Percentiles rank a stretch among this genome's conserved stretches.
Evolutionary conservation across 306 rosid genomes (phyloP).

Genomic region (Benincasa hispida): DNA sequence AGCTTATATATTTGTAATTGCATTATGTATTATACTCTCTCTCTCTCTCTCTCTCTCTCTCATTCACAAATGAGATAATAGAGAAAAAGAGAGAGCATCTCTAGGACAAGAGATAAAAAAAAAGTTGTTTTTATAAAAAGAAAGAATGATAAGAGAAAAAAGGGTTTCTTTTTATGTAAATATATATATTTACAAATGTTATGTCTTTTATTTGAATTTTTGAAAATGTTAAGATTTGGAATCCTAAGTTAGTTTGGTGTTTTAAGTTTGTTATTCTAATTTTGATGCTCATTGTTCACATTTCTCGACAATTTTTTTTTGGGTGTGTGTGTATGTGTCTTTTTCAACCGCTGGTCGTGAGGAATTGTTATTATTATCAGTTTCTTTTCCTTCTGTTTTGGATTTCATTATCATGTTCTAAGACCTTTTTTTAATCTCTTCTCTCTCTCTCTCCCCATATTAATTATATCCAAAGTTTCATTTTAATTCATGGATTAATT

Average conservation of each 20-base stretch:
- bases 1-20: neutral
- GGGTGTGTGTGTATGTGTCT: neutral
- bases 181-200: neutral
- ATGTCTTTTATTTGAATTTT: neutral
- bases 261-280: neutral
- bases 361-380: neutral
- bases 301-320: neutral
- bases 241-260: neutral
- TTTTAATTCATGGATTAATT: neutral
- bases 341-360: neutral
- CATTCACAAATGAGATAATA: neutral
- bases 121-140: neutral
- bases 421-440: neutral
- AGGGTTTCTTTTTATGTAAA: too few species aligned
- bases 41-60: neutral
- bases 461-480: neutral
- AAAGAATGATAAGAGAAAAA: too few species aligned
- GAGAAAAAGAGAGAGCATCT: neutral
- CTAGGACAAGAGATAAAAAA: neutral
- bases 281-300: slow-evolving; percentile 8
- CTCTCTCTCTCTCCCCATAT: neutral
- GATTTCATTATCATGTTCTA: neutral
- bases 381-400: neutral
- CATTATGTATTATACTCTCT: neutral
- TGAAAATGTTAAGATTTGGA: neutral